Evolutionary conservation across 805 yeast species (phyloP), one percentile per base, ranked within the genome.

Genomic region (Starmerella floris): DNA sequence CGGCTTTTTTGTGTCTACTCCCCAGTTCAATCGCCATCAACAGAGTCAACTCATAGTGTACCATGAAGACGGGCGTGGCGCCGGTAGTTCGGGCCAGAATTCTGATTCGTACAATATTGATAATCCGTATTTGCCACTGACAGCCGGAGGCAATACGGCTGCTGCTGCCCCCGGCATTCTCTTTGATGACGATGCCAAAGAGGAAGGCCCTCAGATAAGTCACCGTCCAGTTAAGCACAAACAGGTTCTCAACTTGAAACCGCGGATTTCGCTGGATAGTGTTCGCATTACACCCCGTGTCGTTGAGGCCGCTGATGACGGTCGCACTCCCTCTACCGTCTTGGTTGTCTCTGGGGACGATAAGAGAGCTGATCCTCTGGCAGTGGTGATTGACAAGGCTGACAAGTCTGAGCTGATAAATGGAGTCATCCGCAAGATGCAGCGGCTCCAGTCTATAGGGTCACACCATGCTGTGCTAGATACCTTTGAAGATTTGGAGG

Each of bases 1-100:
- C 52, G 62, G 23, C 17, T 64, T 64, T 49, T 65, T 65, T 43
- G 60, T 60, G 28, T 57, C 68, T 19, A 64, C 68, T 6, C 62
- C 58, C 23, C 66, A 63, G 42, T 57, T 62, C 37, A 57, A 55
- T 23, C 54, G 65, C 23, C 66, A 63, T 45, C 64, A 64, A 52
- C 52, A 58, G 16, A 38, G 19, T 15, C 66, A 61, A 47, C 49
- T 60, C 6, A 59, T 55, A 33, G 35, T 33, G 34, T 50, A 46
- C 20, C 23, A 35, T 4, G 53, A 48, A 19, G 55, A 51, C n/a
- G 39, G 44, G 15, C 43, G 51, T 11, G 51, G 54, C 2, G 46
- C 50, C 9, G 49, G 51, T 10, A 44, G 27, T 19, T 39, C 46
- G 31, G 39, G 46, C 23, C 22, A 39, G 10, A 19, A 25, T 6